Evolutionary conservation across 2,329 filamentous ascomycete genomes (phyloP), one percentile per base, ranked within the genome.

Genomic region (Pseudocercospora ulei): DNA sequence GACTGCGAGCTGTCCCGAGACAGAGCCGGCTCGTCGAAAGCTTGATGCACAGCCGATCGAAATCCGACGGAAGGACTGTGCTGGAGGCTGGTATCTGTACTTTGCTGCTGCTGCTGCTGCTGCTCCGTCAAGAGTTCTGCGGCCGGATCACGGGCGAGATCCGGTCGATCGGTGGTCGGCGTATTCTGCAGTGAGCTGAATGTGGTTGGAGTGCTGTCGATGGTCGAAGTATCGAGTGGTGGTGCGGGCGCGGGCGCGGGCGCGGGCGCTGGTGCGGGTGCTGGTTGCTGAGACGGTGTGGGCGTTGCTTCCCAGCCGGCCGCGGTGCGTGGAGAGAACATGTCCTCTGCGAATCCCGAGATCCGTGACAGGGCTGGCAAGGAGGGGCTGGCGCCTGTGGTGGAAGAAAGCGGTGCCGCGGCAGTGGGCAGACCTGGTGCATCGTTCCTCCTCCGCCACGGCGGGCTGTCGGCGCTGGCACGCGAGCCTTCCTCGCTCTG

Each of bases 11-110:
- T 65, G n/a, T 58, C 61, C 38, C 62, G 60, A 22, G 70, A 70
- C 26, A 67, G 70, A 2, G 71, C 70, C 6, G 67, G 72, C 44
- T 75, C 69, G 16, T 79, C 75, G 52, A 81, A 81, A 9, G 77
- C 77, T 54, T 78, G 72, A 49, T 79, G 66, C 3, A 81, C 77
- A 8, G 74, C 71, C 8, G 52, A 54, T 14, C 62, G 62, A 52
- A 75, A 75, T n/a, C 73, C 53, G 4, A 39, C 27, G 23, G 49
- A 52, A 3, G 68, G 64, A 44, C 72, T 67, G 46, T 71, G 70
- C 4, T 69, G 65, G n/a, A 75, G 56, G 20, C 25, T 30, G 2
- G 30, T 33, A 22, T 39, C 35, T 5, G 38, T 12, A 7, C 7
- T 39, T n/a, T 43, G 22, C 24, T 43, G 41, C n/a, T n/a, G n/a